Base-by-base conservation (phyloP, 225 moss, liverwort and hornwort species). In the Ulota crispa region DNA sequence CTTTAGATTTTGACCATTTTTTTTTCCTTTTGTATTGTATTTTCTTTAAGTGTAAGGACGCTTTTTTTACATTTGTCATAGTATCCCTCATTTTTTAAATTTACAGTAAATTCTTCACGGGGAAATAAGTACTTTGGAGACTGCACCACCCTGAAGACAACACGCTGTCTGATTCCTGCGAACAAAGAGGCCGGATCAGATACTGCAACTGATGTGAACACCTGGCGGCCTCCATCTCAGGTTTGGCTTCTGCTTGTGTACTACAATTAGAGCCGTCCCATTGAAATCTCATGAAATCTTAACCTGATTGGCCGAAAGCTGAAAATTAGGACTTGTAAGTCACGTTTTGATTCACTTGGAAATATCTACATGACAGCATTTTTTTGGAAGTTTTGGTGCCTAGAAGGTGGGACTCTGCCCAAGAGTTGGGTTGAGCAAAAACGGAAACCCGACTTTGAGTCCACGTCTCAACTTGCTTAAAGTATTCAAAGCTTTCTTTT, bases 71-170 rank as follows among this genome's bases (percentile, higher is more conserved):
- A 13, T 52, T 63, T 12, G 20, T 74, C 45, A 64, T 54, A 37
- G 41, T 15, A 7, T 32, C 30, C 19, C 37, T 78, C 30, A 21
- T 16, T 70, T 52, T 20, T 68, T 55, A 10, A 70, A 41, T 72
- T 68, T 77, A 10, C 32, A 94, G 93, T 96, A 43, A 96, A 96
- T 82, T 96, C 96, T 70, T 94, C 96, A 72, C 87, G 96, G 36
- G 96, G 96, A 70, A 96, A 96, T 80, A 96, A 96, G 84, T 91
- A 76, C 61, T 96, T 89, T 82, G 96, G 92, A 83, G 94, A 96
- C 68, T 96, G 96, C 85, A 83, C 81, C 39, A 72, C 80, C 27
- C 76, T 84, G 16, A 77, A 71, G 68, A 83, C 87, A 57, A 72
- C 56, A 61, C 84, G 75, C 57, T 96, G 96, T 84, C 64, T 91